phyloP scores from a whole-genome alignment of 257 asterid species.

The Jaltomata sinuosa region DNA sequence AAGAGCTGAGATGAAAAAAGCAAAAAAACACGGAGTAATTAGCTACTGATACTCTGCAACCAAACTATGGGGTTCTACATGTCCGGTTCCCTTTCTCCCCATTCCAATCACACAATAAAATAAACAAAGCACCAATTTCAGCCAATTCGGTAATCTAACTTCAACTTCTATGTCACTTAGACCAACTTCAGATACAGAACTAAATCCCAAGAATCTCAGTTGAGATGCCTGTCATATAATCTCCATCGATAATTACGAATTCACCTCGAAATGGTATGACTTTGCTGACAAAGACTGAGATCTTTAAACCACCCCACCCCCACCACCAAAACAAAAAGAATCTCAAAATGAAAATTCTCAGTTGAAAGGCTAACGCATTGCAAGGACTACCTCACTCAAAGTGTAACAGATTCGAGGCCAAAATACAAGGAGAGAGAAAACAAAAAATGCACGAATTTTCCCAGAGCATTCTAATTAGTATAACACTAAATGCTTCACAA shows the following conservation, averaged over 20 bases:
- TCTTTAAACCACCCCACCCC: neutral
- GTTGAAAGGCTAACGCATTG: neutral
- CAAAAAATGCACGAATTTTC: neutral
- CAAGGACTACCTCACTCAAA: neutral
- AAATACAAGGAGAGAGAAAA: neutral
- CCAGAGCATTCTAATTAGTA: neutral
- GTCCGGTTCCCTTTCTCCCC: conserved; percentile 6
- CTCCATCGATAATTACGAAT: neutral
- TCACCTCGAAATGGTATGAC: neutral
- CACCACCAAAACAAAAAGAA: neutral
- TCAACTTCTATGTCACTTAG: neutral
- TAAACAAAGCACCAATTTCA: neutral
- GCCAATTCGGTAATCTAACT: neutral
- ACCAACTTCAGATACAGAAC: neutral
- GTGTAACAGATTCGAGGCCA: neutral
- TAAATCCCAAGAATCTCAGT: neutral
- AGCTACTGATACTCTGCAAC: neutral
- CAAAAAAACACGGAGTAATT: neutral
- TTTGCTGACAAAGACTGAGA: neutral
- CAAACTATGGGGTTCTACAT: conserved; percentile 3
- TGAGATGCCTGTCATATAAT: neutral
- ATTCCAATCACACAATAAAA: neutral
- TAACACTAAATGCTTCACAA: neutral
- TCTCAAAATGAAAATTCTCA: conserved; percentile 22
- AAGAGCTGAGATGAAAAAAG: neutral